phyloP scores from a whole-genome alignment of 2,329 filamentous ascomycete species.

The Plectosphaerella plurivora region DNA sequence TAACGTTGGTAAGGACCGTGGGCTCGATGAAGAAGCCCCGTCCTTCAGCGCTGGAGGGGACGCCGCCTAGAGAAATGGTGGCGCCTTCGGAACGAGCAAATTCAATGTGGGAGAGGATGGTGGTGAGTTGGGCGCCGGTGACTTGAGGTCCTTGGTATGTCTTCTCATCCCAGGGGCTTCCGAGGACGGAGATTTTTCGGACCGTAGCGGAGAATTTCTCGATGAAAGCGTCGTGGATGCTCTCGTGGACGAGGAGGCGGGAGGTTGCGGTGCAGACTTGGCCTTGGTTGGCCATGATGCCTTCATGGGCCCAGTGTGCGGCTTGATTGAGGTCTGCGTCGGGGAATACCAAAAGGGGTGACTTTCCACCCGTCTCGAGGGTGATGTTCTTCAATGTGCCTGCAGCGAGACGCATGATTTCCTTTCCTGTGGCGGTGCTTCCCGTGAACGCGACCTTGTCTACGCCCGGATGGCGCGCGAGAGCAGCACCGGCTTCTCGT shows the following conservation, averaged over 20 bases:
- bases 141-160: constrained; percentile 68
- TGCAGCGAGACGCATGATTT: constrained; percentile 67
- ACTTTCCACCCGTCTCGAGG: constrained; percentile 58
- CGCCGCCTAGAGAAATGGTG: constrained; percentile 41
- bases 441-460: constrained; percentile 74
- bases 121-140: constrained; percentile 59
- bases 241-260: constrained; percentile 54
- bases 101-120: constrained; percentile 62
- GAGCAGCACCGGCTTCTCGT: constrained; percentile 56
- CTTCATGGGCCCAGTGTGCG: constrained; percentile 43
- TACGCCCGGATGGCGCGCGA: constrained; percentile 59
- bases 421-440: constrained; percentile 60
- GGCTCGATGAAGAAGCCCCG: constrained; percentile 22
- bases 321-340: constrained; percentile 59
- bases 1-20: constrained; percentile 20
- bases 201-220: constrained; percentile 55
- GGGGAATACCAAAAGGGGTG: constrained; percentile 53
- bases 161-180: constrained; percentile 57
- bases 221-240: constrained; percentile 55
- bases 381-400: constrained; percentile 55
- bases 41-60: constrained; percentile 38
- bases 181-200: constrained; percentile 50
- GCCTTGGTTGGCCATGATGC: constrained; percentile 51
- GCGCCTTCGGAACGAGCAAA: constrained; percentile 59
- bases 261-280: constrained; percentile 61